Conservation (phyloP, 1,284 basidiomycete genomes). For the Leccinum pachyderme region DNA sequence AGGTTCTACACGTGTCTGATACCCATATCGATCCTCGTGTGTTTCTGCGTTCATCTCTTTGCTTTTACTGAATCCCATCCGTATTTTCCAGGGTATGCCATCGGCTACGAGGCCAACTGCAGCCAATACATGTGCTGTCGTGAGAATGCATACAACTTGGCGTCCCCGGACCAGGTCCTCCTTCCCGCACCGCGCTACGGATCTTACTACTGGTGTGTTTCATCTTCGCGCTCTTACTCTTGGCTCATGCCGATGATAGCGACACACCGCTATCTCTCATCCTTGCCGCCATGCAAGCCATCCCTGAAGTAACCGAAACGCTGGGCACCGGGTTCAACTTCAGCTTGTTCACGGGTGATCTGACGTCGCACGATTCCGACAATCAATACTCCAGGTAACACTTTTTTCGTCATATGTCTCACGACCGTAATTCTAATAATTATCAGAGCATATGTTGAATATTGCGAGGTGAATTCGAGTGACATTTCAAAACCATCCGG, state of each 20-base stretch:
- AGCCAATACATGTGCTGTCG: conserved; percentile 68
- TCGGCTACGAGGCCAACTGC: conserved; percentile 71
- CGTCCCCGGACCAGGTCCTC: conserved; percentile 48
- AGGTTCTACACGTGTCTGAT: conserved; percentile 74
- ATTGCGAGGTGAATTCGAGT: conserved; percentile 46
- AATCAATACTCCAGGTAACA: conserved; percentile 59
- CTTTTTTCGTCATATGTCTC: neutral
- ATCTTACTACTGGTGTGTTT: conserved; percentile 40
- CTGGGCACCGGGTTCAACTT: conserved; percentile 59
- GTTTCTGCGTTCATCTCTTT: conserved; percentile 16
- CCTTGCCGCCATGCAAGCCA: conserved; percentile 61
- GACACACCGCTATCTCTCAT: conserved; percentile 66
- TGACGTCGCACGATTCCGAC: conserved; percentile 70
- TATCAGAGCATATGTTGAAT: conserved; percentile 45
- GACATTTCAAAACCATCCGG: neutral
- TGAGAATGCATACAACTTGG: conserved; percentile 47
- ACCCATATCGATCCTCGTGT: conserved; percentile 72
- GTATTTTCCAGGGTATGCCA: conserved; percentile 54
- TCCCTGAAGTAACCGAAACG: conserved; percentile 66
- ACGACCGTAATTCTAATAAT: neutral
- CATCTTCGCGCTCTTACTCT: neutral
- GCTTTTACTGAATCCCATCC: neutral
- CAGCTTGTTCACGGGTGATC: conserved; percentile 73
- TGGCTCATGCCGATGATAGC: conserved; percentile 35
- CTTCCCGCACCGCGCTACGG: conserved; percentile 67